A percentile compares a stretch with the other conserved stretches of the same genome.
These are phyloP conservation scores for Schizothecium vesticola DNA, from an alignment of 495 filamentous ascomycete species.

Conservation along the genomic window DNA sequence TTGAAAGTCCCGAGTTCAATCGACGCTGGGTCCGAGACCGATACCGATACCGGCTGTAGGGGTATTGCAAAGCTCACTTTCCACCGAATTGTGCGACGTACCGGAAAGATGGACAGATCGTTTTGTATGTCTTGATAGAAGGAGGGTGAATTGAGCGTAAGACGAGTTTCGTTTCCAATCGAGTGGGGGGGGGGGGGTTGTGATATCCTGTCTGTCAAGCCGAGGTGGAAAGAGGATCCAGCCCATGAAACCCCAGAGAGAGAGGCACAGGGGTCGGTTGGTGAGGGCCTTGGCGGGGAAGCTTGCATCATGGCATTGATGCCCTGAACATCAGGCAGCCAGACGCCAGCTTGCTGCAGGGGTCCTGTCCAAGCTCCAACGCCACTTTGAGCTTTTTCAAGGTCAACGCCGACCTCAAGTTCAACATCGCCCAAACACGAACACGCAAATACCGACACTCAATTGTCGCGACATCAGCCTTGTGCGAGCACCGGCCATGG, in stretches of 20 bases:
- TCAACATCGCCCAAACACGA: not conserved
- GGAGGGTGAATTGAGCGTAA: not conserved
- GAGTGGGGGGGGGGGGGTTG: not conserved
- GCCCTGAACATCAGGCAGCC: slow-evolving; percentile 1
- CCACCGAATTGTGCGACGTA: not conserved
- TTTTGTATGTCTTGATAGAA: not conserved
- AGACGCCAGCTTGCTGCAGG: not conserved
- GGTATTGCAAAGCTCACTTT: not conserved
- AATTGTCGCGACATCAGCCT: not conserved
- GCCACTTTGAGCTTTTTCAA: slow-evolving; percentile 1
- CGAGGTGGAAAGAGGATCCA: not conserved
- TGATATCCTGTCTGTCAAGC: not conserved
- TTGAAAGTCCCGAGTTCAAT: not conserved
- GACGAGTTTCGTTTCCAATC: not conserved
- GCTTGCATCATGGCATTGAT: not conserved
- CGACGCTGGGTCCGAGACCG: not conserved
- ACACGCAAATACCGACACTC: not conserved
- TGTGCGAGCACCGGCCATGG: not conserved
- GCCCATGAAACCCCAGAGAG: slow-evolving; percentile 3
- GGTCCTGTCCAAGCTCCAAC: slow-evolving; percentile 1
- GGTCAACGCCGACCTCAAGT: not conserved
- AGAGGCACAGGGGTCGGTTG: not conserved
- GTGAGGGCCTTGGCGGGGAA: not conserved
- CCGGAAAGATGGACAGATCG: not conserved
- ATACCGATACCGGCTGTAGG: not conserved